These are phyloP conservation scores for Phytopythium ostracodes DNA, from an alignment of 352 stramenopile genomes.

Conservation along the genomic window DNA sequence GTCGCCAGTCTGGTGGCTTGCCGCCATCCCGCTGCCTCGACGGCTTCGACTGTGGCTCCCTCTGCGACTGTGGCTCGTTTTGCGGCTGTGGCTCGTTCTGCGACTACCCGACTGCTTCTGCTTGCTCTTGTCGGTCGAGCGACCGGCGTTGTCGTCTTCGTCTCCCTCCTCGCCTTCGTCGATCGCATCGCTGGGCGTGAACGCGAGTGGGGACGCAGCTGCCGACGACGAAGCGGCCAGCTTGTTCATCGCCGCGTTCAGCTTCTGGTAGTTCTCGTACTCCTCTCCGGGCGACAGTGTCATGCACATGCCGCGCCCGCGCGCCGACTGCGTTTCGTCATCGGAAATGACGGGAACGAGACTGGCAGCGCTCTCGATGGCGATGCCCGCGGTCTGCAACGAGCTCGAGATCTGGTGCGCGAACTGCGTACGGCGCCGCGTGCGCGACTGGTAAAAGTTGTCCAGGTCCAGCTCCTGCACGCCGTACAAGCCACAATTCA, in stretches of 20 bases:
- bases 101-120: too few relatives aligned
- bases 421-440: constrained; percentile 48
- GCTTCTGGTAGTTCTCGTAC: constrained; percentile 69
- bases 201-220: constrained; percentile 8
- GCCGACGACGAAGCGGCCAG: background rate
- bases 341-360: too few relatives aligned
- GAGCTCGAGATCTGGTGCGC: constrained; percentile 49
- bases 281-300: constrained; percentile 64
- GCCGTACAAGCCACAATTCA: background rate
- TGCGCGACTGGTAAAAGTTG: constrained; percentile 45
- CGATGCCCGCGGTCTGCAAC: constrained; percentile 24
- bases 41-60: background rate
- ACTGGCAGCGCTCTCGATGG: constrained; percentile 17
- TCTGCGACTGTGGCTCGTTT: too few relatives aligned
- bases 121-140: too few relatives aligned
- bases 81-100: too few relatives aligned
- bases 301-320: constrained; percentile 50
- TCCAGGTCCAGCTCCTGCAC: constrained; percentile 54
- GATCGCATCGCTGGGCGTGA: constrained; percentile 17
- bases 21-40: background rate
- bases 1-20: background rate
- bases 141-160: too few relatives aligned
- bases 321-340: constrained; percentile 14
- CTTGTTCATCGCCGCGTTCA: constrained; percentile 32
- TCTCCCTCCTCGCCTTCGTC: constrained; percentile 18